Base-by-base conservation (phyloP, 352 stramenopile genomes). In the Globisporangium yorkense region DNA sequence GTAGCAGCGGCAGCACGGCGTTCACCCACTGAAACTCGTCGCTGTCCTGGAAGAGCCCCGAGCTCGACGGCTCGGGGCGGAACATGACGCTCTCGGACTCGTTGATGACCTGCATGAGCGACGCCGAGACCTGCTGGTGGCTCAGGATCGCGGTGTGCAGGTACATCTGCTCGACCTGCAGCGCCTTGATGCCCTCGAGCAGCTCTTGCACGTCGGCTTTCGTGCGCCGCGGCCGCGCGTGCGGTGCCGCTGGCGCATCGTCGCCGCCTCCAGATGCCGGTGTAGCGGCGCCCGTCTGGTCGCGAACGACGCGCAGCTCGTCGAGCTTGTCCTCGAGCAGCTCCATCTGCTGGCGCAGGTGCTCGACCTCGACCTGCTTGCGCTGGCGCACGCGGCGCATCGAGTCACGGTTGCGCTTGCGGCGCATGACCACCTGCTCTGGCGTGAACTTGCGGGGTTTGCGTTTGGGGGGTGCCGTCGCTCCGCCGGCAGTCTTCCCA, bases 341-440 rank as follows among this genome's bases (percentile, higher is more conserved):
- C 55, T 49, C 48, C 39, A 68, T 59, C 5, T 54, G 55, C 35
- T 60, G 37, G 24, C 59, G 60, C 53, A 66, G 41, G 16, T 53
- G 21, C 16, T 54, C 47, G 9, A 62, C 40, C 1, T 49, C 56
- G 33, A 57, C 51, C 21, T 62, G 58, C 48, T 70, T 63, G 40
- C 66, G 62, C 51, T 49, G 51, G 6, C 66, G 62, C 50, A 63
- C 66, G 40, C 63, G 66, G 3, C 59, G 66, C 66, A 73, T 73
- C 54, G 62, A 66, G 46, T 73, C 66, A 16, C 66, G 62, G 45
- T 73, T 73, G 54, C 66, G 66, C 56, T 61, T 58, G 5, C 66
- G 66, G 18, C 65, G 61, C 20, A 45, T 29, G 9, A 66, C 65
- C 27, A 54, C 40, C 15, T 51, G 49, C 20, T 44, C 53, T 5